These are phyloP conservation scores for Torrubiella hemipterigena DNA, from an alignment of 2,329 filamentous ascomycete genomes.

Conservation along the genomic window DNA sequence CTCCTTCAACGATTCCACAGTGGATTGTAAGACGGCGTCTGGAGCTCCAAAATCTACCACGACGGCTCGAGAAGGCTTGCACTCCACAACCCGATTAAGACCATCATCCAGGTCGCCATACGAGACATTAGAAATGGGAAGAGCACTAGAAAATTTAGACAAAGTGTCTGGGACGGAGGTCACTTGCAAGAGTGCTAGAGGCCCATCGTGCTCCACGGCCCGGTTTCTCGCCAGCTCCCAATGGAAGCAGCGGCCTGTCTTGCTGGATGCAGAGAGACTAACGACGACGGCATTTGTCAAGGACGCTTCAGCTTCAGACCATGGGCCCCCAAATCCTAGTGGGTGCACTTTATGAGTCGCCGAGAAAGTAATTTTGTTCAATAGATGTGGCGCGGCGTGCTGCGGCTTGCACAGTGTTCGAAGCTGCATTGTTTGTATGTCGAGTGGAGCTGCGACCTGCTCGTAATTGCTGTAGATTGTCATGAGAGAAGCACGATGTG, in stretches of 20 bases:
- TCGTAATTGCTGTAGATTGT: slow-evolving; percentile 32
- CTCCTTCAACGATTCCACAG: background rate
- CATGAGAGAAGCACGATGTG: slow-evolving; percentile 13
- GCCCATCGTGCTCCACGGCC: slow-evolving; percentile 3
- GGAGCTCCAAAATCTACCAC: slow-evolving; percentile 11
- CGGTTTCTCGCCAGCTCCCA: slow-evolving; percentile 13
- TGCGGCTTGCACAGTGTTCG: background rate
- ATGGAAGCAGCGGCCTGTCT: slow-evolving; percentile 15
- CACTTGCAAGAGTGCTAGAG: slow-evolving; percentile 15
- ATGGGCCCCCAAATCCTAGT: slow-evolving; percentile 8
- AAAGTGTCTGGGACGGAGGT: slow-evolving; percentile 11
- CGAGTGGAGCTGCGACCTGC: background rate
- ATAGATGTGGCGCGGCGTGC: slow-evolving; percentile 9
- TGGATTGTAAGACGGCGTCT: background rate
- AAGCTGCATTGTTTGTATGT: background rate
- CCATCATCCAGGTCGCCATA: slow-evolving; percentile 5
- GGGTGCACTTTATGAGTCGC: slow-evolving; percentile 9
- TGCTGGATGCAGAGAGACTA: slow-evolving; percentile 16
- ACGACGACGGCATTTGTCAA: slow-evolving; percentile 19
- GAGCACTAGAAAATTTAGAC: background rate
- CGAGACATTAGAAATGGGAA: slow-evolving; percentile 5
- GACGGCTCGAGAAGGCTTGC: slow-evolving; percentile 9
- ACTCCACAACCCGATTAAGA: slow-evolving; percentile 6
- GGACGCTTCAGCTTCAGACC: slow-evolving; percentile 18
- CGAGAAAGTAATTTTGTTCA: slow-evolving; percentile 3